A percentile compares a stretch with the other conserved stretches of the same genome.
Evolutionary conservation across 2,329 filamentous ascomycete genomes (phyloP).

Genomic region (Colletotrichum sojae): DNA sequence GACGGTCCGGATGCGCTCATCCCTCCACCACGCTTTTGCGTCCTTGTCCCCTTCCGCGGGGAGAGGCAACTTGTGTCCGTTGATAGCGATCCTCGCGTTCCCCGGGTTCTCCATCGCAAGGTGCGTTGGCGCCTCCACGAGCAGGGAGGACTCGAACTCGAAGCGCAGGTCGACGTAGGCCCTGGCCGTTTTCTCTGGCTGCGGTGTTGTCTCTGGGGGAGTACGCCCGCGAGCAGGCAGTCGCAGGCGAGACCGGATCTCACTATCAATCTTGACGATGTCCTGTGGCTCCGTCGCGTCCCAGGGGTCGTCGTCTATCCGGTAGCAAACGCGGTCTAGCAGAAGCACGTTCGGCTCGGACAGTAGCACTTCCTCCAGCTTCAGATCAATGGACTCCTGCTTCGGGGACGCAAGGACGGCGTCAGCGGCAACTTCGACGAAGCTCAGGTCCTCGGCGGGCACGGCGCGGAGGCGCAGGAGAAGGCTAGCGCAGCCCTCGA

Average conservation of each 20-base stretch:
- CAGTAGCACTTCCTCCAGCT: constrained; percentile 37
- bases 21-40: constrained; percentile 47
- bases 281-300: constrained; percentile 41
- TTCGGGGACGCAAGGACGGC: background rate
- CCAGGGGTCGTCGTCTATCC: constrained; percentile 44
- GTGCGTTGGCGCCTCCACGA: constrained; percentile 28
- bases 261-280: constrained; percentile 49
- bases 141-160: constrained; percentile 43
- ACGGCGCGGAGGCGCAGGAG: constrained; percentile 42
- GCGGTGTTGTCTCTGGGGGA: constrained; percentile 45
- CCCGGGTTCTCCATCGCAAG: constrained; percentile 48
- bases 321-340: constrained; percentile 48
- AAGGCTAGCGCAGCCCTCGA: constrained; percentile 49
- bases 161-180: constrained; percentile 45
- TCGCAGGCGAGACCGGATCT: constrained; percentile 44
- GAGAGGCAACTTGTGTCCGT: constrained; percentile 34
- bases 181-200: constrained; percentile 41
- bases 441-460: constrained; percentile 7
- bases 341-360: constrained; percentile 50
- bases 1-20: constrained; percentile 48
- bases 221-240: constrained; percentile 47
- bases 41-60: background rate
- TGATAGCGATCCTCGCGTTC: constrained; percentile 43
- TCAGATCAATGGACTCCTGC: constrained; percentile 1
- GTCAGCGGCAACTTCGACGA: background rate